Evolutionary conservation across 352 stramenopile species (phyloP), one percentile per base, ranked within the genome.

Genomic region (Plasmopara viticola): DNA sequence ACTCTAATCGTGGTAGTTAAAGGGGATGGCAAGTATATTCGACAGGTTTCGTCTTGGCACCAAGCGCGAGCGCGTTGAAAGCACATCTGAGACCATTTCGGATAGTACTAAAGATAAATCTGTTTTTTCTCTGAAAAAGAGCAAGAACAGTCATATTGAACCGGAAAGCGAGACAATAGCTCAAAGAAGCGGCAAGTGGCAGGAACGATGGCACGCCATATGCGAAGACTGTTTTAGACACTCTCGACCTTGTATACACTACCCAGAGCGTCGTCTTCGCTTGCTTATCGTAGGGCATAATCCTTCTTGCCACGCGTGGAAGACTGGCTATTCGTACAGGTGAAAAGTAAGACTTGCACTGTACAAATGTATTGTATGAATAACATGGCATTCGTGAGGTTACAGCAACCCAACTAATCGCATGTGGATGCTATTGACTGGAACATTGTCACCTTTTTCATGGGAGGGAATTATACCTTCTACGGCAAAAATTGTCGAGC

Each of bases 231-330:
- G 83, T 63, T 94, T 94, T 50, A 62, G 77, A 5, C 48, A 43
- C 7, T 60, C 31, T 9, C 48, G 56, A 9, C 54, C 69, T 46
- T 96, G 87, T 57, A 48, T 38, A 33, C 85, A 96, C 60, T 70
- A 71, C 46, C 52, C 42, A 6, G 87, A 95, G 47, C 56, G 51
- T 5, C 72, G 78, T 17, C 67, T 96, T 33, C 74, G 79, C 7
- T 58, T 96, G 33, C 67, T 96, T 37, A 80, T 96, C 51, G 78
- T 95, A 1, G 87, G 87, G 0, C 85, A 95, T 66, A 96, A 96
- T 47, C 87, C 87, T 8, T 95, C 84, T 0, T 81, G 94, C 33
- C 83, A 95, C 71, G 87, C 87, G n/a, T 96, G 87, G 86, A 65
- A 75, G 59, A 68, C 60, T 44, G 74, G 74, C 10, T 87, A 71